A percentile compares a stretch with the other conserved stretches of the same genome.
Evolutionary conservation across 371 early-diverging fungal genomes (phyloP).

Genomic region (Mucor piriformis): DNA sequence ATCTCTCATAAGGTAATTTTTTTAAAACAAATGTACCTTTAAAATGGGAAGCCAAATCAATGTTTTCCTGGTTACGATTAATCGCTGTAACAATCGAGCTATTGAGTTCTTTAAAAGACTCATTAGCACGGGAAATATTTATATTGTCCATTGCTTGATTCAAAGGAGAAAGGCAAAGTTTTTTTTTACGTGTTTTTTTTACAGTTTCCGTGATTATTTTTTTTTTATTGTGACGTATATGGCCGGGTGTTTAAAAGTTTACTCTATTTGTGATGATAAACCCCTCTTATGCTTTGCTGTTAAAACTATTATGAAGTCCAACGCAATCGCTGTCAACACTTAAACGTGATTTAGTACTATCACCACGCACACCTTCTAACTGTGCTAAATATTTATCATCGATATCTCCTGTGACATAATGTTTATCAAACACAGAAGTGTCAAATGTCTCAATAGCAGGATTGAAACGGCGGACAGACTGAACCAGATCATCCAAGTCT

Average conservation of each 20-base stretch:
- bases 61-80: not conserved
- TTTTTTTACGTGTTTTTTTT: not conserved
- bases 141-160: not conserved
- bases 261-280: too few relatives aligned
- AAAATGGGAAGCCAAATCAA: not conserved
- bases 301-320: slow-evolving; percentile 63
- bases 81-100: not conserved
- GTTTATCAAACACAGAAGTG: slow-evolving; percentile 92
- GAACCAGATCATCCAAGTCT: slow-evolving; percentile 78
- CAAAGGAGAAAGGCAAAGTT: not conserved
- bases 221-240: too few relatives aligned
- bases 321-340: slow-evolving; percentile 64
- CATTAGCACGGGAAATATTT: not conserved
- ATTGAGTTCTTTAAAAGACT: not conserved
- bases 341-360: slow-evolving; percentile 40
- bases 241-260: too few relatives aligned
- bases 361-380: slow-evolving; percentile 71
- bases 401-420: slow-evolving; percentile 90
- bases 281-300: slow-evolving; percentile 16
- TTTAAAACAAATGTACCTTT: slow-evolving; percentile 2
- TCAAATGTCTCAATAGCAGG: slow-evolving; percentile 83
- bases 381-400: slow-evolving; percentile 76
- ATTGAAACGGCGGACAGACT: slow-evolving; percentile 84
- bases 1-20: not conserved
- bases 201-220: not conserved